Base-by-base conservation (phyloP, 2,329 filamentous ascomycete species). In the Botrytis tulipae region DNA sequence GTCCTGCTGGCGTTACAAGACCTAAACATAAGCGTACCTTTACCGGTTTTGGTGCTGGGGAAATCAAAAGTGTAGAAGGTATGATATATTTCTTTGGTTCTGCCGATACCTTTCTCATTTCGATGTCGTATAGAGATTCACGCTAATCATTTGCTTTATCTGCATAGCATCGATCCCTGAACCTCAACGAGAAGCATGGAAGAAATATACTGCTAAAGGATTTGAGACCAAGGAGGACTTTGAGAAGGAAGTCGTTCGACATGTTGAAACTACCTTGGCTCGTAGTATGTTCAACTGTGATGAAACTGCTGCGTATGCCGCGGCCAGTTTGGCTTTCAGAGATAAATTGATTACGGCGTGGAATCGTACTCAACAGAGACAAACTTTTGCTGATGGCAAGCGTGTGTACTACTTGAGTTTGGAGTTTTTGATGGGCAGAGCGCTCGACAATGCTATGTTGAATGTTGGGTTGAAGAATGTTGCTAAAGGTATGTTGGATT, bases 211-310 rank as follows among this genome's bases (percentile, higher is more conserved):
- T 76, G 89, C 89, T 71, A 84, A 88, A 77, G 90, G 89, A 74
- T 98, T 98, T 84, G 87, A 86, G 75, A 90, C 87, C 78, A 90
- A 93, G 82, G 94, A 97, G 29, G 92, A 94, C 73, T 98, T 98
- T 81, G 86, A 96, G 86, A 90, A 86, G 82, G 95, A 97, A 81
- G 88, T 97, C 73, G 94, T 99, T 76, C 91, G 92, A 77, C 96
- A 99, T 86, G 93, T 99, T 80, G 96, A 99, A 84, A 98, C 96
- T 4, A 97, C 95, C 4, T 88, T 99, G 75, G 96, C 96, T 76
- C 93, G 96, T 75, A 98, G 95, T 80, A 89, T 99, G 82, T 98
- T 95, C 89, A 99, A 99, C 84, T 99, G 96, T 84, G 95, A 99
- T 85, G 96, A 99, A 84, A 83, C 87, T 83, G 96, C 96, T 71